These are phyloP conservation scores for Ophiocordyceps polyrhachis-furcata DNA, from an alignment of 2,329 filamentous ascomycete species.

Conservation along the genomic window DNA sequence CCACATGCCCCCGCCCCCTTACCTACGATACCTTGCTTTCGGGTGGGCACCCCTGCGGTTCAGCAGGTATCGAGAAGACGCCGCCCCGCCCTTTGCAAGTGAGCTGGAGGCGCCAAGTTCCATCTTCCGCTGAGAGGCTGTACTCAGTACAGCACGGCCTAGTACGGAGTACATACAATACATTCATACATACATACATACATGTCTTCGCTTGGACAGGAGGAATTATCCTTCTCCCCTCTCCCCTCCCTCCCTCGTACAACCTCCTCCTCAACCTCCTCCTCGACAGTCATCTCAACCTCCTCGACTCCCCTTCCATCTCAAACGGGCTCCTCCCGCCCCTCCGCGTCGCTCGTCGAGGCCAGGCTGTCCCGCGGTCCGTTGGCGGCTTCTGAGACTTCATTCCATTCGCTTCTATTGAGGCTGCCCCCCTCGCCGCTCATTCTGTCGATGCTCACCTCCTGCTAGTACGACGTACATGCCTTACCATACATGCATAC, in stretches of 20 bases:
- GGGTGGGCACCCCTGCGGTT: too few relatives aligned
- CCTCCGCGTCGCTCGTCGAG: constrained; percentile 1
- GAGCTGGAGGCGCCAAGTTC: too few relatives aligned
- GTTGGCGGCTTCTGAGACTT: constrained; percentile 1
- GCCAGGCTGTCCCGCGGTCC: background rate
- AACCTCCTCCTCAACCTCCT: background rate
- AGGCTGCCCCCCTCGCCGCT: background rate
- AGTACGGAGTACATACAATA: background rate
- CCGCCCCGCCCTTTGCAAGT: too few relatives aligned
- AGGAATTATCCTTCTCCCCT: background rate
- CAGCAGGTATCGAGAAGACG: too few relatives aligned
- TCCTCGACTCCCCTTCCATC: constrained; percentile 1
- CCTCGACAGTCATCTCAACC: background rate
- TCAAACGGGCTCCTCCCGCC: background rate
- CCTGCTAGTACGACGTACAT: background rate
- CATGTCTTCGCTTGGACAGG: background rate
- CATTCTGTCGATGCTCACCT: background rate
- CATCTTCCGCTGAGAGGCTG: too few relatives aligned
- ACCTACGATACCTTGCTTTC: too few relatives aligned
- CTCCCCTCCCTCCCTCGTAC: background rate
- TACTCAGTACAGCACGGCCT: too few relatives aligned
- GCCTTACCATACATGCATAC: constrained; percentile 1
- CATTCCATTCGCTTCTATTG: constrained; percentile 1
- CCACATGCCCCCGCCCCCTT: too few relatives aligned
- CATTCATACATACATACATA: background rate